Conservation (phyloP, 371 early-diverging fungal genomes). For the Mycotypha africana region DNA sequence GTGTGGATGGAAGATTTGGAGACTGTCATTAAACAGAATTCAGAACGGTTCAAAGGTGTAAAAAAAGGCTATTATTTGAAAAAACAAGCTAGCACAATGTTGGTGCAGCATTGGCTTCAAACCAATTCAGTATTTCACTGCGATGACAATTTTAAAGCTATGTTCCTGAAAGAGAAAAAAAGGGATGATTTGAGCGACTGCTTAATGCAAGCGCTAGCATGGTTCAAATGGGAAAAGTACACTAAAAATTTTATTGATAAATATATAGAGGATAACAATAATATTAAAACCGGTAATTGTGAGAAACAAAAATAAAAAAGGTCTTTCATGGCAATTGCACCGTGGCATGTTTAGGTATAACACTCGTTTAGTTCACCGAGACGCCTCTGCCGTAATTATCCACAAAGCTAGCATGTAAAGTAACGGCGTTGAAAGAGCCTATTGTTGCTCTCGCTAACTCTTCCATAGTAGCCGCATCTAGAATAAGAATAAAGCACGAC, state of each 20-base stretch:
- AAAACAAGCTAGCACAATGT: conserved; percentile 20
- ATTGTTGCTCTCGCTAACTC: conserved; percentile 56
- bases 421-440: conserved; percentile 35
- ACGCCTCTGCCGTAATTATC: conserved; percentile 30
- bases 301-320: too few relatives aligned
- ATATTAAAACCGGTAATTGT: conserved; percentile 1
- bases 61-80: conserved; percentile 8
- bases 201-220: conserved; percentile 63
- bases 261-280: conserved; percentile 1
- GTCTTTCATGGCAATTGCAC: too few relatives aligned
- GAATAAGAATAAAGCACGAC: conserved; percentile 51
- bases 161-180: conserved; percentile 50
- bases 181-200: conserved; percentile 75
- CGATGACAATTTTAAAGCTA: conserved; percentile 14
- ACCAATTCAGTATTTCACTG: conserved; percentile 16
- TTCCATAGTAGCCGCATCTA: conserved; percentile 53
- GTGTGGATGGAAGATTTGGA: conserved; percentile 16
- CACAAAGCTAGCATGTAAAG: conserved; percentile 42
- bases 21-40: neutral
- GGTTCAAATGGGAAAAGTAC: conserved; percentile 54
- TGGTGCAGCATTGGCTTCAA: conserved; percentile 40
- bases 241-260: conserved; percentile 3
- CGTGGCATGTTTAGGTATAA: too few relatives aligned
- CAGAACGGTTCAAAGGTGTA: neutral
- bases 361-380: conserved; percentile 36